These are phyloP conservation scores for Tricholoma bakamatsutake DNA, from an alignment of 768 basidiomycete genomes.

Conservation along the genomic window DNA sequence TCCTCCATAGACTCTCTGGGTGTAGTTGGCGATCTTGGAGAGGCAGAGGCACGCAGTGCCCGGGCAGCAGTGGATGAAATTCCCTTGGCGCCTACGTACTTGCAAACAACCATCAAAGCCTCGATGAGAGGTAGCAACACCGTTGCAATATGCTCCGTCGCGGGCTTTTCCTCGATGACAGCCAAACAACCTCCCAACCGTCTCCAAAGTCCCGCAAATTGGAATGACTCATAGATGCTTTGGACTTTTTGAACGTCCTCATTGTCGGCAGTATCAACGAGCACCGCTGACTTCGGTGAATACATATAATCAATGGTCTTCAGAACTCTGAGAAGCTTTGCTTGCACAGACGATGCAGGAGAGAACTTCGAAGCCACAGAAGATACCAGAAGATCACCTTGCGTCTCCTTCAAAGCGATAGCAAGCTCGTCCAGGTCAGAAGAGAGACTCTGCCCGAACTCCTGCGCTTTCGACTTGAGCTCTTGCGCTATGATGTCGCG, in stretches of 20 bases:
- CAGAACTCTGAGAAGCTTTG: slow-evolving; percentile 90
- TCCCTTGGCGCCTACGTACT: slow-evolving; percentile 75
- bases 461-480: slow-evolving; percentile 79
- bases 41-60: slow-evolving; percentile 55
- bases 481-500: slow-evolving; percentile 88
- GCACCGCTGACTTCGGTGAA: slow-evolving; percentile 46
- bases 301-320: slow-evolving; percentile 99
- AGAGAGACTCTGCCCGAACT: slow-evolving; percentile 72
- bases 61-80: slow-evolving; percentile 39
- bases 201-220: slow-evolving; percentile 84
- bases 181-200: slow-evolving; percentile 86
- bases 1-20: slow-evolving; percentile 81
- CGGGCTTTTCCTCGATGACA: slow-evolving; percentile 72
- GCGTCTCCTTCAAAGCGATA: slow-evolving; percentile 49
- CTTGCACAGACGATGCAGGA: slow-evolving; percentile 88
- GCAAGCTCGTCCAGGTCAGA: slow-evolving; percentile 76
- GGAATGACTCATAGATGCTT: slow-evolving; percentile 86
- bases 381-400: slow-evolving; percentile 52
- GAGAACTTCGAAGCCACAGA: slow-evolving; percentile 87
- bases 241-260: slow-evolving; percentile 79
- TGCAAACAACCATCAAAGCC: slow-evolving; percentile 97
- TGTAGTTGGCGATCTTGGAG: slow-evolving; percentile 63
- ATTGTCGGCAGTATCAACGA: slow-evolving; percentile 31
- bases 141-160: slow-evolving; percentile 84
- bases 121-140: slow-evolving; percentile 94